phyloP scores from a whole-genome alignment of 345 rosid genomes.

The Jatropha curcas region DNA sequence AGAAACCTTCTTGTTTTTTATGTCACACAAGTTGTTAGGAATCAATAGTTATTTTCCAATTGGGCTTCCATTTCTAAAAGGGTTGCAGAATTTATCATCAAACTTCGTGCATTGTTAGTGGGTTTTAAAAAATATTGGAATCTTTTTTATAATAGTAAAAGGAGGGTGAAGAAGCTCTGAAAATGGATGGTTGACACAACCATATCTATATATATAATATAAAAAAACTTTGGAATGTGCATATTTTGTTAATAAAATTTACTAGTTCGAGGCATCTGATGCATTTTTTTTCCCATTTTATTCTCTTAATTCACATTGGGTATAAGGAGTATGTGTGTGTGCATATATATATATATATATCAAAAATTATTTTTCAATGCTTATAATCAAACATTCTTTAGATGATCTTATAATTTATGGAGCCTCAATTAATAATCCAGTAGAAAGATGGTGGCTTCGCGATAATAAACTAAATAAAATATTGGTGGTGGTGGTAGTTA shows the following conservation, averaged over 20 bases:
- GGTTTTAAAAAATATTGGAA: neutral
- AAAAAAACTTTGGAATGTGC: too few relatives aligned
- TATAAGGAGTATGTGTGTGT: too few relatives aligned
- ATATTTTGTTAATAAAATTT: too few relatives aligned
- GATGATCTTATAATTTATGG: neutral
- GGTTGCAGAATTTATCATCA: neutral
- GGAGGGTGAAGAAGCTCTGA: too few relatives aligned
- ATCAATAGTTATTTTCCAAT: neutral
- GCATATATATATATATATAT: too few relatives aligned
- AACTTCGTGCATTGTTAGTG: neutral
- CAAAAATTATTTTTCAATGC: neutral
- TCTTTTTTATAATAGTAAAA: neutral
- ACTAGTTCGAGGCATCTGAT: too few relatives aligned
- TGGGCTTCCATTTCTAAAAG: slow-evolving; percentile 2
- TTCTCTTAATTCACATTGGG: neutral
- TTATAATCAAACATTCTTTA: neutral
- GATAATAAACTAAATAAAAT: neutral
- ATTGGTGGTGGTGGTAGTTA: too few relatives aligned
- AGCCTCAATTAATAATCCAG: neutral
- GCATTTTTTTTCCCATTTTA: neutral
- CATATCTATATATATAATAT: too few relatives aligned
- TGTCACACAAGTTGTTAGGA: slow-evolving; percentile 16
- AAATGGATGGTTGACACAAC: too few relatives aligned
- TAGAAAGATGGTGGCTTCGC: neutral
- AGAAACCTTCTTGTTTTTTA: neutral